Evolutionary conservation across 2,329 filamentous ascomycete species (phyloP).

Genomic region (Beauveria sp.): DNA sequence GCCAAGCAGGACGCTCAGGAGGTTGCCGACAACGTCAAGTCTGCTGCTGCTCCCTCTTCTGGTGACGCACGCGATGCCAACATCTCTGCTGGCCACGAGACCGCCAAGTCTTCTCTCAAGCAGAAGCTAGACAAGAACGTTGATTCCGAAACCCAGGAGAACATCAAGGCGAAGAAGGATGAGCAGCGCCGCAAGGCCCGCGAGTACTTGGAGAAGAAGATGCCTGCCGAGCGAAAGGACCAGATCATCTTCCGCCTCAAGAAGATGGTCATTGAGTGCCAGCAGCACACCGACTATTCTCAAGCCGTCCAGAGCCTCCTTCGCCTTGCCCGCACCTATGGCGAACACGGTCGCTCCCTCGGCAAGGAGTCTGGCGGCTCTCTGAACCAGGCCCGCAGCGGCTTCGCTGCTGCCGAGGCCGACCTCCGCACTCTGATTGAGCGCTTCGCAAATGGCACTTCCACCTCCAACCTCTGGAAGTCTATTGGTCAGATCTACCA

Average conservation of each 20-base stretch:
- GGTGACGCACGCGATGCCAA: conserved; percentile 43
- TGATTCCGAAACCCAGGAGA: conserved; percentile 55
- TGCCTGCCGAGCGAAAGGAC: conserved; percentile 87
- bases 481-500: conserved; percentile 79
- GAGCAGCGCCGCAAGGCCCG: conserved; percentile 45
- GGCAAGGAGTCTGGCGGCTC: conserved; percentile 58
- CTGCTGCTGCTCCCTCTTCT: conserved; percentile 41
- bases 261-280: conserved; percentile 97
- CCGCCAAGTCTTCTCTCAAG: conserved; percentile 39
- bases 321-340: conserved; percentile 76
- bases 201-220: conserved; percentile 76
- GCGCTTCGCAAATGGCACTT: conserved; percentile 92
- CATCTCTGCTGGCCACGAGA: conserved; percentile 34
- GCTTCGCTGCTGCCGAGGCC: conserved; percentile 64
- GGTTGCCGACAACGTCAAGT: conserved; percentile 48
- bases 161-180: conserved; percentile 34
- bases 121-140: conserved; percentile 54
- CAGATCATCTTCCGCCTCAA: conserved; percentile 86
- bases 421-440: conserved; percentile 79
- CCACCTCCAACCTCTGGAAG: conserved; percentile 75
- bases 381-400: conserved; percentile 64
- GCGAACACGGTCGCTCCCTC: conserved; percentile 60
- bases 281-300: conserved; percentile 90
- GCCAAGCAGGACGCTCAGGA: conserved; percentile 52
- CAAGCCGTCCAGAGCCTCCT: conserved; percentile 86